Evolutionary conservation across 1,284 basidiomycete genomes (phyloP), one percentile per base, ranked within the genome.

Genomic region (Fomitopsis schrenkii): DNA sequence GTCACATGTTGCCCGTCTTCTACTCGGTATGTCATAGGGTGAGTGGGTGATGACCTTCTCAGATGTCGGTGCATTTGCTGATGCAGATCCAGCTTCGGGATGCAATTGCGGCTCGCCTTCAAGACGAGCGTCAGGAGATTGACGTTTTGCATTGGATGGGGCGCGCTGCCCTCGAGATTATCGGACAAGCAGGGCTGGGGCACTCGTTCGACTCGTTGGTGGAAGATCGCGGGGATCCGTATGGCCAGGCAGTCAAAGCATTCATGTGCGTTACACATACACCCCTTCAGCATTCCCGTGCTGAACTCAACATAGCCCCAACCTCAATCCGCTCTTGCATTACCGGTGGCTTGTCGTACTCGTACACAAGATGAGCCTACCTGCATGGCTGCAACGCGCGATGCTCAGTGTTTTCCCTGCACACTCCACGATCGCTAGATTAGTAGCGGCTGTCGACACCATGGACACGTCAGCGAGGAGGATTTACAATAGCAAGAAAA

Each of bases 121-220:
- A 35, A 3, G 38, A 40, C 33, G 69, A 64, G 40, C 62, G 65
- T 1, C 62, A 60, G 17, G 71, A 70, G 42, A 57, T 77, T 38
- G 71, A 77, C 58, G 60, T 77, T 40, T 58, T 72, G 15, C 42
- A 63, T 9, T 75, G 74, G 71, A 71, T 72, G 68, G 69, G 68
- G 15, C 70, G 73, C 50, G 66, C 71, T 15, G 72, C 75, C 6
- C 67, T 77, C 19, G 76, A 77, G 63, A 65, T 73, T 10, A 67
- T 77, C 58, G 74, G 75, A 7, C 75, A 76, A 60, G 75, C 69
- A 7, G 75, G 74, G 0, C 65, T 77, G 7, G 75, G 74, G 1
- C 72, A 76, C 61, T 71, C 74, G 6, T 76, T 77, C 62, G 68
- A 73, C 58, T 67, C 72, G 7, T 67, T 76, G 26, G 63, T 63